A percentile compares a stretch with the other conserved stretches of the same genome.
Evolutionary conservation across 257 asterid genomes (phyloP).

Genomic region (Capsicum rhomboideum): DNA sequence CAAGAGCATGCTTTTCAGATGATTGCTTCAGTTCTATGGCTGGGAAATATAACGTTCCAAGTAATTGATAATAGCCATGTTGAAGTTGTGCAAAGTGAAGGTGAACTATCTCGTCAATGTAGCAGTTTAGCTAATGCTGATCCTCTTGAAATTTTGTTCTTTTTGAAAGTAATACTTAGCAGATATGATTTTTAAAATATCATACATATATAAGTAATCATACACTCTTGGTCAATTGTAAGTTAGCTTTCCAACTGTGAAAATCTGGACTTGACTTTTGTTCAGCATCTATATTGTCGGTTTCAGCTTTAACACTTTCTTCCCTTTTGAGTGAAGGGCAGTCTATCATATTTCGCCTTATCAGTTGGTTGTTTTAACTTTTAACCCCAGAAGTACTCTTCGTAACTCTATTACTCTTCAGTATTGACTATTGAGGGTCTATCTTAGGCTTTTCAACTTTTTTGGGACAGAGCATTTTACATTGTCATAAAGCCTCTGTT

Average conservation of each 20-base stretch:
- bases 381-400: neutral
- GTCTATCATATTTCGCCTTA: neutral
- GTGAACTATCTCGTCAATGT: conserved; percentile 26
- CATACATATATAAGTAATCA: neutral
- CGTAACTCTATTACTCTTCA: neutral
- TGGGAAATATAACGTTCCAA: conserved; percentile 82
- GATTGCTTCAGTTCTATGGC: conserved; percentile 93
- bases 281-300: neutral
- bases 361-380: neutral
- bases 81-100: conserved; percentile 78
- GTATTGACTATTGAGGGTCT: neutral
- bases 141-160: neutral
- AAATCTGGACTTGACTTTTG: neutral
- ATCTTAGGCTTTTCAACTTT: neutral
- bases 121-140: conserved; percentile 6
- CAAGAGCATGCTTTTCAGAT: conserved; percentile 72
- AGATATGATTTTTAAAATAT: neutral
- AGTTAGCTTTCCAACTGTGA: neutral
- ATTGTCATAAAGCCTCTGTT: neutral
- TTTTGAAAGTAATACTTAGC: neutral
- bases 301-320: neutral
- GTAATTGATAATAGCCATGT: conserved; percentile 54
- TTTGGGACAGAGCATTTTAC: neutral
- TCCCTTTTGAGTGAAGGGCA: neutral
- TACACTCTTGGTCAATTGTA: neutral